phyloP scores from a whole-genome alignment of 441 rosid genomes.

The Euphorbia celastroides region DNA sequence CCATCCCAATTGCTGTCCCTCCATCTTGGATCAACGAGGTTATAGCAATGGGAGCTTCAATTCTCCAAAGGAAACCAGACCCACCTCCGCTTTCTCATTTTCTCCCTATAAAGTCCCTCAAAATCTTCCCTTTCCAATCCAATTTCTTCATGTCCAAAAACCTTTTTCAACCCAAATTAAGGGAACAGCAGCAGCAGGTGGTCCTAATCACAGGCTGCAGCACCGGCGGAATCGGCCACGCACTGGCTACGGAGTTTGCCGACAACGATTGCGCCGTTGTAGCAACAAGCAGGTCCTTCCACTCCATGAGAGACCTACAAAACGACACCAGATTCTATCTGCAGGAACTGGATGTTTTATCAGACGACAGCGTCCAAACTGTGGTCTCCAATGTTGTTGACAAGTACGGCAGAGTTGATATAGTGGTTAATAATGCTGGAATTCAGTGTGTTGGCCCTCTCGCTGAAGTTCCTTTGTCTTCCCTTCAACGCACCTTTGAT shows the following conservation, averaged over 20 bases:
- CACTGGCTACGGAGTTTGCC: constrained; percentile 70
- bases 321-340: constrained; percentile 53
- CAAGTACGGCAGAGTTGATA: constrained; percentile 61
- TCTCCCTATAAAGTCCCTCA: background rate
- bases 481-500: constrained; percentile 50
- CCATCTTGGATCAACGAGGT: too few relatives aligned
- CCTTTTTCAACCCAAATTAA: background rate
- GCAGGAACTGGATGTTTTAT: constrained; percentile 64
- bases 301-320: constrained; percentile 62
- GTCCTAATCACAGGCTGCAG: constrained; percentile 79
- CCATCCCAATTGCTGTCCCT: too few relatives aligned
- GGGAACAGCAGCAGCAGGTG: too few relatives aligned
- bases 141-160: background rate
- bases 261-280: constrained; percentile 56
- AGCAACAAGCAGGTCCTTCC: constrained; percentile 60
- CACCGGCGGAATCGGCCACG: constrained; percentile 80
- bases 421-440: constrained; percentile 81
- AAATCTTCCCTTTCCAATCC: constrained; percentile 13
- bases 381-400: constrained; percentile 47
- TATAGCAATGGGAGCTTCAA: background rate
- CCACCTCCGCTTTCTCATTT: background rate
- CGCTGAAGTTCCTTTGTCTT: constrained; percentile 62
- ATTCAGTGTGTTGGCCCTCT: constrained; percentile 77
- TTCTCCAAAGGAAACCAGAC: background rate
- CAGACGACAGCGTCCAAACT: constrained; percentile 47